These are phyloP conservation scores for Saitoella complicata DNA, from an alignment of 805 yeast genomes.

Conservation along the genomic window DNA sequence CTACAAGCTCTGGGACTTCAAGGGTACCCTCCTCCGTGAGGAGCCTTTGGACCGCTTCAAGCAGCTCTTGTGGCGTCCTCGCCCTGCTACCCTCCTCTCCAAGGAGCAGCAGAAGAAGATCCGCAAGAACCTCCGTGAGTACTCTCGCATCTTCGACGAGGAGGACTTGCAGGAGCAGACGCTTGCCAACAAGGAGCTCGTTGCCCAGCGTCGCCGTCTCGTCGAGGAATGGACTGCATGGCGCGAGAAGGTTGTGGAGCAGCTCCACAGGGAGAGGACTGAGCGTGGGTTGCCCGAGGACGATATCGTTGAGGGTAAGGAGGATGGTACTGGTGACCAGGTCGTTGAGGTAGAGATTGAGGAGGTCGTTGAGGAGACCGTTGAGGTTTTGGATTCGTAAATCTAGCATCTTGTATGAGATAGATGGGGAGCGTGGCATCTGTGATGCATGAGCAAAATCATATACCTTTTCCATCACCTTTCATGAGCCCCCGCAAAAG, in stretches of 20 bases:
- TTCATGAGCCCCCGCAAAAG: too few relatives aligned
- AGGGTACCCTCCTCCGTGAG: slow-evolving; percentile 61
- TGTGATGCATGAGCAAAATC: too few relatives aligned
- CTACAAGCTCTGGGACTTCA: slow-evolving; percentile 69
- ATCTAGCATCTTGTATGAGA: too few relatives aligned
- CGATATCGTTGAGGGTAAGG: slow-evolving; percentile 25
- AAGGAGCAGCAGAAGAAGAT: slow-evolving; percentile 77
- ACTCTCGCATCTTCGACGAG: slow-evolving; percentile 86
- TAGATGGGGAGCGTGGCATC: too few relatives aligned
- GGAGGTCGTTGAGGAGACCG: slow-evolving; percentile 34
- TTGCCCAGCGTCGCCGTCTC: slow-evolving; percentile 63
- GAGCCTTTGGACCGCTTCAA: slow-evolving; percentile 70
- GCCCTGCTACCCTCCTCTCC: slow-evolving; percentile 66
- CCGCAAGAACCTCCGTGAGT: slow-evolving; percentile 74
- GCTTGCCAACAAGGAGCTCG: slow-evolving; percentile 78
- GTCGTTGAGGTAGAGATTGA: slow-evolving; percentile 62
- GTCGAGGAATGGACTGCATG: slow-evolving; percentile 75
- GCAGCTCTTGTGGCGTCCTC: slow-evolving; percentile 92
- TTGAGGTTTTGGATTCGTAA: slow-evolving; percentile 20
- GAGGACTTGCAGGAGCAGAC: slow-evolving; percentile 90
- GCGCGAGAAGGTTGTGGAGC: slow-evolving; percentile 39
- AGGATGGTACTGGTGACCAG: slow-evolving; percentile 35
- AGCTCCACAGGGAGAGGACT: slow-evolving; percentile 28
- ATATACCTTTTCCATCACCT: too few relatives aligned
- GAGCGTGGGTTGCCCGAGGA: slow-evolving; percentile 12